Conservation (phyloP, 495 filamentous ascomycete genomes). For the Penicillium salamii region DNA sequence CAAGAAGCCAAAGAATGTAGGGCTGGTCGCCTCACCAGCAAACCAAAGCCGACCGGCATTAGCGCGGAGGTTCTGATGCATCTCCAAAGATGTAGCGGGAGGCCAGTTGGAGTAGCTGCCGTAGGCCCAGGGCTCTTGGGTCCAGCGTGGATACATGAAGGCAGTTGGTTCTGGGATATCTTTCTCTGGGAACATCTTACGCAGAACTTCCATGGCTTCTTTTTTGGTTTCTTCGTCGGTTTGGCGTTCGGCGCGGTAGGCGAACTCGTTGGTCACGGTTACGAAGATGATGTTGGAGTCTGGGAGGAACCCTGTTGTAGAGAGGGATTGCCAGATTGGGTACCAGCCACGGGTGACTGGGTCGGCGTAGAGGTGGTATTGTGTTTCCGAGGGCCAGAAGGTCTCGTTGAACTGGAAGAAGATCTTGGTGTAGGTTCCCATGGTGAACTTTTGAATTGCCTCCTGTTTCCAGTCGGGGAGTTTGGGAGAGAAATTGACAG, state of each 20-base stretch:
- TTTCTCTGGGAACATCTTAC: slow-evolving; percentile 63
- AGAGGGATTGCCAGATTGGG: slow-evolving; percentile 69
- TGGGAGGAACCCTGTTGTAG: slow-evolving; percentile 56
- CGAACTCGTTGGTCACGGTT: slow-evolving; percentile 58
- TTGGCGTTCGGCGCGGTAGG: slow-evolving; percentile 64
- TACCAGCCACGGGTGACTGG: slow-evolving; percentile 63
- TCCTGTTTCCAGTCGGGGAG: slow-evolving; percentile 67
- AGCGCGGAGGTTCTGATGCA: slow-evolving; percentile 72
- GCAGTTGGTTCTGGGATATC: slow-evolving; percentile 63
- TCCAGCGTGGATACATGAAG: slow-evolving; percentile 73
- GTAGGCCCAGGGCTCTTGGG: slow-evolving; percentile 60
- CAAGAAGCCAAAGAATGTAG: slow-evolving; percentile 70
- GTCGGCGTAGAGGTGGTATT: slow-evolving; percentile 72
- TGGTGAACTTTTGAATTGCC: slow-evolving; percentile 63
- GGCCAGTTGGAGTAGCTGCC: slow-evolving; percentile 80
- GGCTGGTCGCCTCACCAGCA: slow-evolving; percentile 69
- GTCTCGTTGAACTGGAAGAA: slow-evolving; percentile 70
- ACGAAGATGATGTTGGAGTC: slow-evolving; percentile 68
- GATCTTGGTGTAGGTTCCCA: slow-evolving; percentile 79
- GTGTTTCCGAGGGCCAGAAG: slow-evolving; percentile 68
- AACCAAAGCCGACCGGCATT: slow-evolving; percentile 66
- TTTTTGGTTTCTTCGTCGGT: slow-evolving; percentile 57
- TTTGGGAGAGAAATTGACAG: slow-evolving; percentile 57
- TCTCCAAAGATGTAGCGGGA: slow-evolving; percentile 58
- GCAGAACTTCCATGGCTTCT: slow-evolving; percentile 61